These are phyloP conservation scores for Venturia oleaginea DNA, from an alignment of 2,329 filamentous ascomycete species.

Conservation along the genomic window DNA sequence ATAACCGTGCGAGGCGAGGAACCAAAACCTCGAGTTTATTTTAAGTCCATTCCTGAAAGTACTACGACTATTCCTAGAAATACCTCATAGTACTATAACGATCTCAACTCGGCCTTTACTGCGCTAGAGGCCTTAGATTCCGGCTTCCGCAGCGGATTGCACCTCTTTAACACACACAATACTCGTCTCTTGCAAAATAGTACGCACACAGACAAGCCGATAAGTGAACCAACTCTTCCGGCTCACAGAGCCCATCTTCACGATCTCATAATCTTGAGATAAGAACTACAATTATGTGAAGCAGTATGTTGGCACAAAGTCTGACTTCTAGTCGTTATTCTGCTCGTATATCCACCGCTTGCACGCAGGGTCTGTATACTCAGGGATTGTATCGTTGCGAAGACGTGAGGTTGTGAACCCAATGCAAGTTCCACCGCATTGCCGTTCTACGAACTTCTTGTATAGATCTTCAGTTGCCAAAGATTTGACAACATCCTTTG, in stretches of 20 bases:
- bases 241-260: constrained; percentile 48
- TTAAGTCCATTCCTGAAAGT: no score
- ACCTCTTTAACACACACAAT: no score
- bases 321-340: constrained; percentile 24
- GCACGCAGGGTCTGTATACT: constrained; percentile 26
- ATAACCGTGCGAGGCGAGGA: no score
- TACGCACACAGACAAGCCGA: constrained; percentile 44
- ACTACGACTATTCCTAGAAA: no score
- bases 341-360: constrained; percentile 37
- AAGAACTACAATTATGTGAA: constrained; percentile 61
- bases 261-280: constrained; percentile 49
- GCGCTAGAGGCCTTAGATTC: no score
- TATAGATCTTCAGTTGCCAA: constrained; percentile 42
- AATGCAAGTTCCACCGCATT: constrained; percentile 45
- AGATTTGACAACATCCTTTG: constrained; percentile 31
- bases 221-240: constrained; percentile 45
- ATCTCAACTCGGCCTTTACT: no score
- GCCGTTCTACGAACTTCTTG: constrained; percentile 43
- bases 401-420: constrained; percentile 5
- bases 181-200: constrained; percentile 36
- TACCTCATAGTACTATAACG: no score
- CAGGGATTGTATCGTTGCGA: constrained; percentile 22
- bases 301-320: constrained; percentile 54
- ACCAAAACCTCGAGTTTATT: no score
- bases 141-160: no score